Percentiles rank a stretch among this genome's conserved stretches.
These are phyloP conservation scores for Cucumis cinereus DNA, from an alignment of 306 rosid genomes.

Conservation along the genomic window DNA sequence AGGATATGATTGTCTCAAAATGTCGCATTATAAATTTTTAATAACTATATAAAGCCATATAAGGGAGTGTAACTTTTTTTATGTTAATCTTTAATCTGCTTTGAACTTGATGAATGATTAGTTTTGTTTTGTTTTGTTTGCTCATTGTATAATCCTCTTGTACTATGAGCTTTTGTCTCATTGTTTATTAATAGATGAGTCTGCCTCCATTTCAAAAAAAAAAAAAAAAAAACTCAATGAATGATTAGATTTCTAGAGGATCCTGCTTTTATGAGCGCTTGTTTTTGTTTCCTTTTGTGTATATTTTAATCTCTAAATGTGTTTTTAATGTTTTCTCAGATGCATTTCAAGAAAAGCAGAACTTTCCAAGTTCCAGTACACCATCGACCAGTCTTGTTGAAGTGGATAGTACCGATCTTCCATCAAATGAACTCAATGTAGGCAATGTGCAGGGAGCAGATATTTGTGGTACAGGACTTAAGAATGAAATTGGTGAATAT, in stretches of 20 bases:
- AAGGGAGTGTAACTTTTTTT: not conserved
- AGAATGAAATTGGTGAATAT: constrained; percentile 98
- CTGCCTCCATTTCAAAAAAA: no score
- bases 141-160: no score
- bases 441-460: constrained; percentile 26
- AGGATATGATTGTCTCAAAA: not conserved
- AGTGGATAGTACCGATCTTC: constrained; percentile 27
- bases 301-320: constrained; percentile 20
- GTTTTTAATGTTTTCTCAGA: constrained; percentile 35
- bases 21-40: not conserved
- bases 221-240: not conserved
- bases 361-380: constrained; percentile 29
- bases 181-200: no score
- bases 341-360: constrained; percentile 52
- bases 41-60: not conserved
- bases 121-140: no score
- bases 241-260: not conserved
- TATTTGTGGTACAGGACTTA: constrained; percentile 70
- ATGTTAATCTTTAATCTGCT: not conserved
- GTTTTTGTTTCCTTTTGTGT: not conserved
- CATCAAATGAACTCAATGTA: constrained; percentile 23
- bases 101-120: not conserved
- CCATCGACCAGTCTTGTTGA: constrained; percentile 26
- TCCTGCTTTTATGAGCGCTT: not conserved
- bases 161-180: no score